Percentiles rank a stretch among this genome's conserved stretches.
phyloP scores from a whole-genome alignment of 208 protist genomes.

The Borovskyia barvae region DNA sequence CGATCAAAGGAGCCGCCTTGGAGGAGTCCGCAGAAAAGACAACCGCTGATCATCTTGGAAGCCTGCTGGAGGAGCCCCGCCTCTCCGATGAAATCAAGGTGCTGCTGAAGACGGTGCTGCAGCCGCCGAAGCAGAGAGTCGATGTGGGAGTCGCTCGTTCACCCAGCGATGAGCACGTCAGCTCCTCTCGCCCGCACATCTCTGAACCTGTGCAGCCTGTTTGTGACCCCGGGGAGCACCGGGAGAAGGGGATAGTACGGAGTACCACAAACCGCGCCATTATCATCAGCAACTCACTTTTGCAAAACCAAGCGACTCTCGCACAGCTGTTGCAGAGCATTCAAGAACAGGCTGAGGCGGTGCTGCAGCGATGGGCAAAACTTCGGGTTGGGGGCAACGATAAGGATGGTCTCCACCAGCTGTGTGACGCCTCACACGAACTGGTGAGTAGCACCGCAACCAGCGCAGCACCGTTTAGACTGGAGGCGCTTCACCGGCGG shows the following conservation, averaged over 20 bases:
- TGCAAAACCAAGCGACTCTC: constrained; percentile 22
- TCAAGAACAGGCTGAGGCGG: constrained; percentile 17
- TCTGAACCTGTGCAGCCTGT: no score
- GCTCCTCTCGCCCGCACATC: background rate
- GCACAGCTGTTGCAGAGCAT: constrained; percentile 21
- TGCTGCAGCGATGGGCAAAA: constrained; percentile 1
- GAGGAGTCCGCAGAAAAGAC: background rate
- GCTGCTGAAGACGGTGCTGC: constrained; percentile 26
- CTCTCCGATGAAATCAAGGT: constrained; percentile 33
- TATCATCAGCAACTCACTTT: constrained; percentile 17
- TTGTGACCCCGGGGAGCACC: no score
- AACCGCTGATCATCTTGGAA: constrained; percentile 18
- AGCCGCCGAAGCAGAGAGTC: no score
- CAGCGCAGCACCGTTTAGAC: constrained; percentile 14
- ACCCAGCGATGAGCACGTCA: background rate
- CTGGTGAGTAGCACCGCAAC: background rate
- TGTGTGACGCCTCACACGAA: background rate
- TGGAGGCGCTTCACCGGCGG: constrained; percentile 19
- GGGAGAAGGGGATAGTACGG: background rate
- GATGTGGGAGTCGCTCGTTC: no score
- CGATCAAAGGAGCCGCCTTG: background rate
- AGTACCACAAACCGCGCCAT: constrained; percentile 16
- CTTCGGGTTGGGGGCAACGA: background rate
- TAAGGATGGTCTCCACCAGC: background rate
- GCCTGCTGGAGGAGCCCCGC: constrained; percentile 17